Conservation (phyloP, 225 moss, liverwort and hornwort species). For the Bryoerythrophyllum caledonicum region DNA sequence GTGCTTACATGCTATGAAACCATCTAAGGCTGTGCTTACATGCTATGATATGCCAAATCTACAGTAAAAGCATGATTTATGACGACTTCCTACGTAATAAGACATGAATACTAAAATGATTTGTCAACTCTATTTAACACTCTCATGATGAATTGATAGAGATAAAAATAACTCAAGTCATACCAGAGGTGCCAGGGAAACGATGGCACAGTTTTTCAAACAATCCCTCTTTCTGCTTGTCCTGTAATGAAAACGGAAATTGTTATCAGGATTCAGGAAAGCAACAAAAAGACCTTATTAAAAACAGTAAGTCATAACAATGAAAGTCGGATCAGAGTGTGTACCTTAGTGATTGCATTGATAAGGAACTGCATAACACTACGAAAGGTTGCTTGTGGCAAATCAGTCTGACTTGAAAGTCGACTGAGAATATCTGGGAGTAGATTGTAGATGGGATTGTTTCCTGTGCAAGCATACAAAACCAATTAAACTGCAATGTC, state of each 20-base stretch:
- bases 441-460: constrained; percentile 91
- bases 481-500: constrained; percentile 19
- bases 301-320: not conserved
- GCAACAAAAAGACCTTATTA: not conserved
- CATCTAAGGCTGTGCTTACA: constrained; percentile 5
- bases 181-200: constrained; percentile 82
- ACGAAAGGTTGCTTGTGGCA: constrained; percentile 73
- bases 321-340: constrained; percentile 9
- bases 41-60: not conserved
- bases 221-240: constrained; percentile 92
- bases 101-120: not conserved
- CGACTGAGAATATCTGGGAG: constrained; percentile 96
- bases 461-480: constrained; percentile 55
- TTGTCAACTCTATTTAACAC: constrained; percentile 9
- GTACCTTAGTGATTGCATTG: constrained; percentile 87
- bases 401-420: constrained; percentile 67
- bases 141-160: not conserved
- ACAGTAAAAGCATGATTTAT: not conserved
- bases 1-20: constrained; percentile 1
- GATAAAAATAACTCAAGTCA: constrained; percentile 13
- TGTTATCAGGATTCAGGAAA: constrained; percentile 15
- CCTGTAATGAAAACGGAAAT: constrained; percentile 52
- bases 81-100: constrained; percentile 2
- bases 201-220: constrained; percentile 94
- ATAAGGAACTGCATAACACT: constrained; percentile 88